These are phyloP conservation scores for Nemania diffusa DNA, from an alignment of 2,329 filamentous ascomycete genomes.

Conservation along the genomic window DNA sequence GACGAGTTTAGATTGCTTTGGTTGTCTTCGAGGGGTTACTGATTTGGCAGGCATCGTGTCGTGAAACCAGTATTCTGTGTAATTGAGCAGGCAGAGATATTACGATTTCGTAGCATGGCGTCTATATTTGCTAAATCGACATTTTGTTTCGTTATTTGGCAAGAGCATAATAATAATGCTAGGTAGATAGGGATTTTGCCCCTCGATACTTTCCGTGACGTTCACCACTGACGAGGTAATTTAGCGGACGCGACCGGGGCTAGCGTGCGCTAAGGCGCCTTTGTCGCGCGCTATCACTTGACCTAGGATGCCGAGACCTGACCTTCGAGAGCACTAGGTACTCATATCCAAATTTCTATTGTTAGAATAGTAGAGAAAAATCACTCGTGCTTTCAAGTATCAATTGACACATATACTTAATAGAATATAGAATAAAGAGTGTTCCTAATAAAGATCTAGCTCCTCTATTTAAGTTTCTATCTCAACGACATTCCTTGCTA, in stretches of 20 bases:
- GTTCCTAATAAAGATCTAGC: background rate
- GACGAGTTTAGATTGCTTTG: slow-evolving; percentile 46
- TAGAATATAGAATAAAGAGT: too few species aligned
- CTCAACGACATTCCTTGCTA: too few species aligned
- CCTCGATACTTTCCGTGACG: slow-evolving; percentile 42
- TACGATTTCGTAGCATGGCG: background rate
- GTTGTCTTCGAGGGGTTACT: slow-evolving; percentile 41
- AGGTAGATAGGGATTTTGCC: slow-evolving; percentile 34
- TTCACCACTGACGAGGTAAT: slow-evolving; percentile 16
- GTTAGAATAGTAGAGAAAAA: too few species aligned
- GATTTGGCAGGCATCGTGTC: slow-evolving; percentile 41
- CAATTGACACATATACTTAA: too few species aligned
- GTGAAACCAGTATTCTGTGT: slow-evolving; percentile 8
- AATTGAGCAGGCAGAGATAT: background rate
- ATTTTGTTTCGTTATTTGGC: background rate
- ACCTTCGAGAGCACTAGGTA: background rate
- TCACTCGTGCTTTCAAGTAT: too few species aligned
- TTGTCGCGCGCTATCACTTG: slow-evolving; percentile 44
- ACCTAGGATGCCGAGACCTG: slow-evolving; percentile 22
- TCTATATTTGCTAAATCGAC: background rate
- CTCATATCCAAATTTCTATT: too few species aligned
- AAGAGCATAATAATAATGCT: too few species aligned
- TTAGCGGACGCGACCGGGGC: slow-evolving; percentile 39
- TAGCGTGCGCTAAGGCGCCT: slow-evolving; percentile 19
- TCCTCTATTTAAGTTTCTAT: too few species aligned